Evolutionary conservation across 352 stramenopile genomes (phyloP).

Genomic region (Pythium volutum): DNA sequence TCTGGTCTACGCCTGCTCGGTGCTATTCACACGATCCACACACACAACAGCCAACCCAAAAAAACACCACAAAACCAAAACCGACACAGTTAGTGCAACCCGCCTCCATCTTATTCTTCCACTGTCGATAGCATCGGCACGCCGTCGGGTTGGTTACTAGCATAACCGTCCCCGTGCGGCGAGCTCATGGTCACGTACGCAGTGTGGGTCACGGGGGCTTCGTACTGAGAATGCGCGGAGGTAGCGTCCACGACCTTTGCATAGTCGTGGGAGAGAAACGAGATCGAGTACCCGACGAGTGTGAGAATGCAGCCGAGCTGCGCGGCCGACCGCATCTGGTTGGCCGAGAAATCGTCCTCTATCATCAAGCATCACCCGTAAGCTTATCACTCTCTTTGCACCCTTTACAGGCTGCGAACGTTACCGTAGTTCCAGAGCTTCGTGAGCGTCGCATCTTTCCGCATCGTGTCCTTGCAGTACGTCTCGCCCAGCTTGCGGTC

Average conservation of each 20-base stretch:
- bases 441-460: slow-evolving; percentile 52
- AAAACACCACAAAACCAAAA: not conserved
- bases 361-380: not conserved
- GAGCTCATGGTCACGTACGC: slow-evolving; percentile 3
- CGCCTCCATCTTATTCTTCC: not conserved
- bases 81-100: too few species aligned
- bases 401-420: too few species aligned
- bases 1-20: too few species aligned
- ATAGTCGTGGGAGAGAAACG: slow-evolving; percentile 65
- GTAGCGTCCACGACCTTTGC: slow-evolving; percentile 16
- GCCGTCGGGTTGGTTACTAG: not conserved
- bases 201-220: not conserved
- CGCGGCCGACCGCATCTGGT: slow-evolving; percentile 59
- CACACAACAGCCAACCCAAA: too few species aligned
- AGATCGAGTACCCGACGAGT: slow-evolving; percentile 67
- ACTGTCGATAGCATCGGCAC: slow-evolving; percentile 8
- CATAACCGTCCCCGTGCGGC: not conserved
- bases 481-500: slow-evolving; percentile 43
- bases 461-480: slow-evolving; percentile 63
- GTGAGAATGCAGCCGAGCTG: slow-evolving; percentile 71
- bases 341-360: slow-evolving; percentile 47
- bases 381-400: too few species aligned
- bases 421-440: slow-evolving; percentile 76
- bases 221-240: not conserved
- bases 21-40: not conserved